phyloP scores from a whole-genome alignment of 2,329 filamentous ascomycete species.

The Ascochyta rabiei region DNA sequence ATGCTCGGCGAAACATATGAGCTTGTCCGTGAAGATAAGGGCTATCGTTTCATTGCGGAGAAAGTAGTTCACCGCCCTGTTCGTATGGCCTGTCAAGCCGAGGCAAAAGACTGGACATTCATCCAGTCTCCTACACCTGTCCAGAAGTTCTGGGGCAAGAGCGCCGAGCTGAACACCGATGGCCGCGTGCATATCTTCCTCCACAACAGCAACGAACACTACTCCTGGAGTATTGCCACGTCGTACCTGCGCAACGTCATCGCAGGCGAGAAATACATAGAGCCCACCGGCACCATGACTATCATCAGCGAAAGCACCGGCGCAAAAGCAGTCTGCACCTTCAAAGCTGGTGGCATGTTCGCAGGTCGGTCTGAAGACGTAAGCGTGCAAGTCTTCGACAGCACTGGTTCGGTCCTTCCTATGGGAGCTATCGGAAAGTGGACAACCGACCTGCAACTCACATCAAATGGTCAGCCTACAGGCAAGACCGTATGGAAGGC shows the following conservation, averaged over 20 bases:
- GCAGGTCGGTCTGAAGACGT: constrained; percentile 93
- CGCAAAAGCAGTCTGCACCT: constrained; percentile 83
- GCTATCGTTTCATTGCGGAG: constrained; percentile 90
- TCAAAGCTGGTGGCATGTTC: constrained; percentile 97
- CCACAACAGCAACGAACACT: constrained; percentile 77
- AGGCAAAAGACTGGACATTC: constrained; percentile 83
- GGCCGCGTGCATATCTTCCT: constrained; percentile 81
- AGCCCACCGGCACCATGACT: constrained; percentile 89
- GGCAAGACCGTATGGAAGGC: constrained; percentile 78
- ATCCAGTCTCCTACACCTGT: constrained; percentile 85
- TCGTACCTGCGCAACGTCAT: constrained; percentile 95
- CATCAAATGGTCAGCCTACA: constrained; percentile 64
- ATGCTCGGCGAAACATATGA: constrained; percentile 96
- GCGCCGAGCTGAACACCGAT: constrained; percentile 90
- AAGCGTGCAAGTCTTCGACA: constrained; percentile 72
- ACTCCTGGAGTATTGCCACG: constrained; percentile 86
- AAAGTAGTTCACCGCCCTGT: constrained; percentile 95
- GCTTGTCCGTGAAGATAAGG: constrained; percentile 83
- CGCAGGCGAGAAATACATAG: constrained; percentile 96
- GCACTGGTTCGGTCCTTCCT: constrained; percentile 68
- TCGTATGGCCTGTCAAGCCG: constrained; percentile 90
- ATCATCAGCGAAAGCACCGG: constrained; percentile 84
- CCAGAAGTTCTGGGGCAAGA: constrained; percentile 99
- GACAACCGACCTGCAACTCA: constrained; percentile 74
- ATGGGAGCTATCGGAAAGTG: constrained; percentile 80